Base-by-base conservation (phyloP, 345 rosid species). In the Orychophragmus violaceus region DNA sequence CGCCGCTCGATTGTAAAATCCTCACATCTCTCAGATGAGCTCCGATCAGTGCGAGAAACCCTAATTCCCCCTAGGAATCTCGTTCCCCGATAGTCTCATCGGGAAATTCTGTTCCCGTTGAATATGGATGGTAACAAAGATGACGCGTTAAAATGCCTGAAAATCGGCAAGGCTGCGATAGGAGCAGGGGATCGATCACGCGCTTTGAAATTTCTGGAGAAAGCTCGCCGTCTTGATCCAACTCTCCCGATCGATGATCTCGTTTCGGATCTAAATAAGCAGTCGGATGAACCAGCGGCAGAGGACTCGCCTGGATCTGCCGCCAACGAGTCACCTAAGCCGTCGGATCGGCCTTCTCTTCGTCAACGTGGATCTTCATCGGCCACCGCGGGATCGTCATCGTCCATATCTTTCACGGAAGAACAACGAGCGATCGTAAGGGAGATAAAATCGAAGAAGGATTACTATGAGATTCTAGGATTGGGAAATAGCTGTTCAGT, bases 141-240 rank as follows among this genome's bases (percentile, higher is more conserved):
- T 21, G 46, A 41, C 46, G 46, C 46, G 46, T 41, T 41, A 21
- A 41, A 41, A 41, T 41, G 46, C 81, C 62, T 94, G 56, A 82
- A 75, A 65, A 90, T 94, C 76, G 96, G 89, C n/a, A 90, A 87
- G 62, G 89, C 83, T 10, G 95, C 96, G 7, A 74, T 88, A 8
- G 79, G 79, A 39, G 70, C 95, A 1, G 95, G 96, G n/a, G 94
- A 94, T 78, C 84, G 80, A 27, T 59, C 79, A 46, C 99, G 97
- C 30, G 96, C 96, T 16, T 46, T 83, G 23, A 90, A 84, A 58
- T 94, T 90, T 77, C 49, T 94, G 55, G 54, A 53, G 66, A 94
- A 94, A 81, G 99, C 99, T 56, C 90, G 89, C 45, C 97, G 97
- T 22, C 97, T 93, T 23, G 98, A 93, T 50, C 98, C 97, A 0